These are phyloP conservation scores for Penicillium cinerascens DNA, from an alignment of 495 filamentous ascomycete species.

Conservation along the genomic window DNA sequence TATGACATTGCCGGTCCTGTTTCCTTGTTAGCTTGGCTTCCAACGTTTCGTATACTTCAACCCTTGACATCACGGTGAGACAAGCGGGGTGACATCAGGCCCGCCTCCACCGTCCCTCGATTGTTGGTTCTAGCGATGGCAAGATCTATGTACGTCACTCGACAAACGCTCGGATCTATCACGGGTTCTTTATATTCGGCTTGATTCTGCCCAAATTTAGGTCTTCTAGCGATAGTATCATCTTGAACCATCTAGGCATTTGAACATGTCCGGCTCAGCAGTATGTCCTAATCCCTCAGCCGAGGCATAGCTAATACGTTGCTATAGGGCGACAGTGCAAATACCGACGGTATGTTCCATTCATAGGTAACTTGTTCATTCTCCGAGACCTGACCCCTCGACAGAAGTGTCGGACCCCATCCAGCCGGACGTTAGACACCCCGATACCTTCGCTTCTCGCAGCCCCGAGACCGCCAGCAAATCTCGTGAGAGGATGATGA, in stretches of 20 bases:
- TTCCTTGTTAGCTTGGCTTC: background rate
- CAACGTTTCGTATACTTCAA: background rate
- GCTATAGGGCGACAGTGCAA: background rate
- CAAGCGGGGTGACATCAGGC: background rate
- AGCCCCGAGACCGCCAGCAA: conserved; percentile 19
- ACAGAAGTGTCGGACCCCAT: conserved; percentile 16
- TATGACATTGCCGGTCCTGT: conserved; percentile 5
- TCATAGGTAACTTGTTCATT: background rate
- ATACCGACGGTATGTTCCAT: background rate
- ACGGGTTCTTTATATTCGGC: no score
- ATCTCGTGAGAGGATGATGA: conserved; percentile 19
- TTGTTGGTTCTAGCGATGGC: background rate
- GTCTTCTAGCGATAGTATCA: background rate
- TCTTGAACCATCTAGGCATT: background rate
- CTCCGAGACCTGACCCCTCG: background rate
- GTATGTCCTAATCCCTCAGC: background rate
- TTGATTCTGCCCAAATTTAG: background rate
- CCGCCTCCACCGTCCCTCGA: background rate
- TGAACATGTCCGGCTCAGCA: background rate
- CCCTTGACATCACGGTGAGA: background rate
- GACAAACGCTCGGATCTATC: background rate
- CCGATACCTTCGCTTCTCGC: conserved; percentile 9
- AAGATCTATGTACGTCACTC: conserved; percentile 2
- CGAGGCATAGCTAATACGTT: background rate
- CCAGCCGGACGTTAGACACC: conserved; percentile 6